A percentile compares a stretch with the other conserved stretches of the same genome.
Evolutionary conservation across 2,329 filamentous ascomycete species (phyloP).

Genomic region (Colletotrichum liriopes): DNA sequence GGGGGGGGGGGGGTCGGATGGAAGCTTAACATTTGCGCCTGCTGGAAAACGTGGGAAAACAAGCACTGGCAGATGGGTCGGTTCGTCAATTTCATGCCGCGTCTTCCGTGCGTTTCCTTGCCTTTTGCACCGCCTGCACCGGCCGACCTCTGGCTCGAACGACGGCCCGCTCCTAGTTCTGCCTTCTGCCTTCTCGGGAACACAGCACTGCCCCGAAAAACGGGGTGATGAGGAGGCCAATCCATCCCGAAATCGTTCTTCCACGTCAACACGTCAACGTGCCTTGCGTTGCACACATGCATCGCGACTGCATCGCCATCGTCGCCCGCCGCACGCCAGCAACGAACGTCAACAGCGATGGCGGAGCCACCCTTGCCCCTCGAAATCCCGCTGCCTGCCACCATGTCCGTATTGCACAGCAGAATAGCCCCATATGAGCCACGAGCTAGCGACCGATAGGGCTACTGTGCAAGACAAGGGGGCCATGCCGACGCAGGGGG

Average conservation of each 20-base stretch:
- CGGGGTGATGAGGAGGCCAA: background rate
- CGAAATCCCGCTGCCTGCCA: conserved; percentile 23
- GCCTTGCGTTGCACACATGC: conserved; percentile 6
- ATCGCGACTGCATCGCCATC: conserved; percentile 30
- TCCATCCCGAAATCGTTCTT: background rate
- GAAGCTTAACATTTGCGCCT: background rate
- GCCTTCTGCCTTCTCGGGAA: background rate
- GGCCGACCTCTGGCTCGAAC: background rate
- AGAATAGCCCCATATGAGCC: conserved; percentile 17
- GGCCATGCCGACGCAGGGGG: conserved; percentile 30
- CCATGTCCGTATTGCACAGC: conserved; percentile 19
- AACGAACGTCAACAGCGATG: background rate
- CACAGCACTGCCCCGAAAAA: conserved; percentile 5
- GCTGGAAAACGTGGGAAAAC: conserved; percentile 1
- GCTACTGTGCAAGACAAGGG: conserved; percentile 40
- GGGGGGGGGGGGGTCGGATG: background rate
- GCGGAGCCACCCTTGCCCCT: conserved; percentile 2
- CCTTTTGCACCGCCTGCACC: background rate
- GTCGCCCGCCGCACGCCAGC: background rate
- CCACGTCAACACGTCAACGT: conserved; percentile 28
- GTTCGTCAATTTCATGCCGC: background rate
- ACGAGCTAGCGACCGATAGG: conserved; percentile 31
- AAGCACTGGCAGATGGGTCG: background rate
- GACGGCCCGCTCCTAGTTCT: conserved; percentile 22
- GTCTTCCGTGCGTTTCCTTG: background rate